Conservation (phyloP, 1,284 basidiomycete species). For the Macrocystidia cucumis region DNA sequence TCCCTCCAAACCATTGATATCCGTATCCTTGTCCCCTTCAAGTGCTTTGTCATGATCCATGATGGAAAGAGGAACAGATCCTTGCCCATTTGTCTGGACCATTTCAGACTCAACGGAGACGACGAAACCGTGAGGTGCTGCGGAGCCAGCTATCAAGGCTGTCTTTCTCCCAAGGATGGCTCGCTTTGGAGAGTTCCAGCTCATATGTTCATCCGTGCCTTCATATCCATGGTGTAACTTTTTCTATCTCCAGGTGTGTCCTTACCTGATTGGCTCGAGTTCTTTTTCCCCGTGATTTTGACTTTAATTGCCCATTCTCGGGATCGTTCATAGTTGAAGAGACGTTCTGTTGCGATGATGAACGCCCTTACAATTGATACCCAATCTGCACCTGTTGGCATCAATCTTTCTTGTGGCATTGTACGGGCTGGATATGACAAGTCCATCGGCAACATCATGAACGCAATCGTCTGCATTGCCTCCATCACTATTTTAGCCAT, state of each 20-base stretch:
- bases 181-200: constrained; percentile 52
- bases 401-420: constrained; percentile 29
- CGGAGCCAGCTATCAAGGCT: too few species aligned
- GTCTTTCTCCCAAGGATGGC: too few species aligned
- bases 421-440: constrained; percentile 33
- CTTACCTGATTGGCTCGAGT: not conserved
- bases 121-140: too few species aligned
- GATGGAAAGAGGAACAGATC: too few species aligned
- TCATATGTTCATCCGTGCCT: constrained; percentile 48
- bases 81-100: too few species aligned
- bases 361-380: constrained; percentile 1
- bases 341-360: too few species aligned
- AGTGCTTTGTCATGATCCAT: too few species aligned
- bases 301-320: not conserved
- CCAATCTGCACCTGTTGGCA: constrained; percentile 21
- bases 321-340: too few species aligned
- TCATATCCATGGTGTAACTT: constrained; percentile 70
- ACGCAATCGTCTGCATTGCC: constrained; percentile 60
- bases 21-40: too few species aligned
- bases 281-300: not conserved
- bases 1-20: too few species aligned
- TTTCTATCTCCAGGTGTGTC: constrained; percentile 53
- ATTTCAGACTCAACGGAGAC: too few species aligned
- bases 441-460: constrained; percentile 66
- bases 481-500: constrained; percentile 43